phyloP scores from a whole-genome alignment of 345 rosid species.

The Garcia nutans region DNA sequence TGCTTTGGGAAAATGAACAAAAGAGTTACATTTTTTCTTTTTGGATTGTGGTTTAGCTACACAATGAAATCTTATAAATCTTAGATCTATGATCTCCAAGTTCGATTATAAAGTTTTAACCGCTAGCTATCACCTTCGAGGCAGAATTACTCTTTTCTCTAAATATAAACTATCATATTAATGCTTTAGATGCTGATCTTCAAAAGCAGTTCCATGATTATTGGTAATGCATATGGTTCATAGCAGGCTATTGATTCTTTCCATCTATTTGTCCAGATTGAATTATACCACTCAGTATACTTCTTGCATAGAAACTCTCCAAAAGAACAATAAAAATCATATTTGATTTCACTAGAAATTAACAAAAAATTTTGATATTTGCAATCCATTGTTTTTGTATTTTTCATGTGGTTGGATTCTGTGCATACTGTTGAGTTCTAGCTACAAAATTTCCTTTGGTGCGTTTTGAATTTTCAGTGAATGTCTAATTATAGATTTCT shows the following conservation, averaged over 20 bases:
- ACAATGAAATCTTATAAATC: too few species aligned
- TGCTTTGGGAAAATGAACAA: too few species aligned
- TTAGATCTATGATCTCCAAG: neutral
- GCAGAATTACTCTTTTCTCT: neutral
- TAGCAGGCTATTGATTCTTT: too few species aligned
- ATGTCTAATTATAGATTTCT: neutral
- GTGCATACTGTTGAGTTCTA: neutral
- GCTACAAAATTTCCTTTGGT: neutral
- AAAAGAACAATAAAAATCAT: neutral
- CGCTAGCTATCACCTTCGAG: neutral
- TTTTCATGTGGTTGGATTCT: neutral
- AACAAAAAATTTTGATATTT: neutral
- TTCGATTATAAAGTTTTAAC: neutral
- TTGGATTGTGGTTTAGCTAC: too few species aligned
- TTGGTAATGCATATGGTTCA: neutral
- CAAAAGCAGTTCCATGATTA: neutral
- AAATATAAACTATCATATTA: neutral
- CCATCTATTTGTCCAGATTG: too few species aligned
- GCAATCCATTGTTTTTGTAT: neutral
- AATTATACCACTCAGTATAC: neutral
- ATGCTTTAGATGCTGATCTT: neutral
- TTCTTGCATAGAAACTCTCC: too few species aligned
- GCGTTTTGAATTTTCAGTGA: neutral
- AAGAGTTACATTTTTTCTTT: too few species aligned
- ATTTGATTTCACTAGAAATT: neutral